A percentile compares a stretch with the other conserved stretches of the same genome.
Conservation (phyloP, 2,329 filamentous ascomycete genomes). For the Xylaria sp. region DNA sequence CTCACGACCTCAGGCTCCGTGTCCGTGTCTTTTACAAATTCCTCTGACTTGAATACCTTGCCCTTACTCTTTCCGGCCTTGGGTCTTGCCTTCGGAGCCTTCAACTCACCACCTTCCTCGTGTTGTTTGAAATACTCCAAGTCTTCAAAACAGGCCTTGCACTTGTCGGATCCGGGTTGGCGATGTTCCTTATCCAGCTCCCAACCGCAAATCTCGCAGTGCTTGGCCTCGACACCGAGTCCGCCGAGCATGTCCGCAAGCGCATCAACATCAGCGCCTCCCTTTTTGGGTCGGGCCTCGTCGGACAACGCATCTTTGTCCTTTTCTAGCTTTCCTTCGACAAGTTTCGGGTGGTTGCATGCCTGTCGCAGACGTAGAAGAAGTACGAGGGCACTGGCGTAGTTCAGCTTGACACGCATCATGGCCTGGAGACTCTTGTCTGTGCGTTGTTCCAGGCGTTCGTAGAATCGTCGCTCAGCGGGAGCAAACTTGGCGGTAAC, state of each 20-base stretch:
- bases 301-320: slow-evolving; percentile 80
- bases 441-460: slow-evolving; percentile 74
- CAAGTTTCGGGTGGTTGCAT: slow-evolving; percentile 88
- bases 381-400: slow-evolving; percentile 87
- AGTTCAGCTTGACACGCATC: slow-evolving; percentile 80
- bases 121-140: slow-evolving; percentile 56
- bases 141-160: slow-evolving; percentile 69
- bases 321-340: slow-evolving; percentile 76
- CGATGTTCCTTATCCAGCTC: slow-evolving; percentile 52
- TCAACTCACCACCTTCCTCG: slow-evolving; percentile 37
- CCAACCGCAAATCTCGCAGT: slow-evolving; percentile 77
- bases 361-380: slow-evolving; percentile 87
- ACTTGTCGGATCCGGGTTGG: slow-evolving; percentile 45
- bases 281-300: slow-evolving; percentile 48
- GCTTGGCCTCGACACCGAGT: slow-evolving; percentile 69
- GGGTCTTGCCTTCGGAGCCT: slow-evolving; percentile 36
- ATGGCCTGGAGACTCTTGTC: slow-evolving; percentile 83
- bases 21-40: too few species aligned
- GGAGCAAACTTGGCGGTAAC: slow-evolving; percentile 72
- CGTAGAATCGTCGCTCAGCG: slow-evolving; percentile 80
- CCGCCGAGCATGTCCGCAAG: slow-evolving; percentile 83
- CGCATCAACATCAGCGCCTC: slow-evolving; percentile 66
- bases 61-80: slow-evolving; percentile 30
- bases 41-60: too few species aligned
- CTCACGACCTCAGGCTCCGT: too few species aligned